Evolutionary conservation across 2,329 filamentous ascomycete species (phyloP).

Genomic region (Acephala macrosclerotiorum): DNA sequence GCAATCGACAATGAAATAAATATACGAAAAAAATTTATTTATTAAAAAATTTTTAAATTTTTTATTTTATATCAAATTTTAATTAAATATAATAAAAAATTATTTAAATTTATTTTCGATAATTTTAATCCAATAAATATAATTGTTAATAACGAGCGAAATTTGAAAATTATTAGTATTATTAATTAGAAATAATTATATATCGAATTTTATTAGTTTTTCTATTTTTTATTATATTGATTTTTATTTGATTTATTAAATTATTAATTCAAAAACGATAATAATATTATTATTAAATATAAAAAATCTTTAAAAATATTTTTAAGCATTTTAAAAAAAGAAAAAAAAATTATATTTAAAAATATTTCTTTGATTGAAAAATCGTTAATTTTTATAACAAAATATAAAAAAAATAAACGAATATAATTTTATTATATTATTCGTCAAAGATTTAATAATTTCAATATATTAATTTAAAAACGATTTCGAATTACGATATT

Average conservation of each 20-base stretch:
- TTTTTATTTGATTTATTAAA: constrained; percentile 32
- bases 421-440: constrained; percentile 20
- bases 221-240: constrained; percentile 47
- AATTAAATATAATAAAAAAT: constrained; percentile 34
- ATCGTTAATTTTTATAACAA: constrained; percentile 14
- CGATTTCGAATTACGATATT: constrained; percentile 11
- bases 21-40: constrained; percentile 41
- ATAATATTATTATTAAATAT: constrained; percentile 14
- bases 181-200: constrained; percentile 49
- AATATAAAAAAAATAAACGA: constrained; percentile 20
- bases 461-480: constrained; percentile 19
- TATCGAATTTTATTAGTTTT: constrained; percentile 46
- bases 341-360: constrained; percentile 12
- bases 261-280: constrained; percentile 21
- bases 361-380: constrained; percentile 19
- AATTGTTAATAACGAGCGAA: constrained; percentile 44
- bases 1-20: constrained; percentile 40
- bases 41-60: constrained; percentile 40
- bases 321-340: constrained; percentile 15
- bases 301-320: constrained; percentile 18
- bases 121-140: constrained; percentile 47
- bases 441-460: constrained; percentile 17
- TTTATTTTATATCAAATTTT: constrained; percentile 38
- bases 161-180: constrained; percentile 45
- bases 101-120: constrained; percentile 47